Percentiles rank a stretch among this genome's conserved stretches.
These are phyloP conservation scores for Cladosporium cucumerinum DNA, from an alignment of 2,329 filamentous ascomycete species.

Conservation along the genomic window DNA sequence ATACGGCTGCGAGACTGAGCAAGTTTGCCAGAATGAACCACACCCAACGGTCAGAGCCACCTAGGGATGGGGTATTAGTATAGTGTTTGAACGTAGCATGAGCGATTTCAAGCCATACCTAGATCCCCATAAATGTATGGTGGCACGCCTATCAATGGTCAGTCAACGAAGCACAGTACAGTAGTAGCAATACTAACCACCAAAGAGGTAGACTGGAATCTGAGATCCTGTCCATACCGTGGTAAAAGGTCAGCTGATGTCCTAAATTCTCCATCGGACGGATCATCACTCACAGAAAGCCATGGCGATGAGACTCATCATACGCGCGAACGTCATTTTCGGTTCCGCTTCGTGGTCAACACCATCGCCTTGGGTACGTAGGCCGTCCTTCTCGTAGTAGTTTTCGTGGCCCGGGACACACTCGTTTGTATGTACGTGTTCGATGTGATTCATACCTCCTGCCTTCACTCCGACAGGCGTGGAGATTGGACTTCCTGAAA, in stretches of 20 bases:
- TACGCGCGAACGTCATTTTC: slow-evolving; percentile 47
- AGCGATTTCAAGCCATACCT: slow-evolving; percentile 26
- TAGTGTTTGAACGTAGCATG: not conserved
- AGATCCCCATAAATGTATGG: slow-evolving; percentile 57
- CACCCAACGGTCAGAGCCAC: slow-evolving; percentile 42
- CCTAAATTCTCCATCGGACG: not conserved
- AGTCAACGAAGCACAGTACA: not conserved
- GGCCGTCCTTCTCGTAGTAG: slow-evolving; percentile 48
- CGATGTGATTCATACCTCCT: slow-evolving; percentile 28
- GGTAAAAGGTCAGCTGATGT: not conserved
- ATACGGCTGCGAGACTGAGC: slow-evolving; percentile 55
- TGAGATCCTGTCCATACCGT: slow-evolving; percentile 57
- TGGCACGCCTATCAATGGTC: slow-evolving; percentile 27
- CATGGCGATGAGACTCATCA: slow-evolving; percentile 57
- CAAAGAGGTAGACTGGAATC: slow-evolving; percentile 52
- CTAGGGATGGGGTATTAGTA: not conserved
- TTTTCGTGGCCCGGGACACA: slow-evolving; percentile 36
- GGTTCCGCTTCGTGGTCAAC: slow-evolving; percentile 42
- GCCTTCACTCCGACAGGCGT: not conserved
- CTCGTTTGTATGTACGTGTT: slow-evolving; percentile 39
- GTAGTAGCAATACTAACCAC: slow-evolving; percentile 21
- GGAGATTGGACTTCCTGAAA: not conserved
- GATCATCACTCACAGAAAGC: slow-evolving; percentile 42
- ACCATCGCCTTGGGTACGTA: slow-evolving; percentile 47
- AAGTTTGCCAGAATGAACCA: slow-evolving; percentile 54